Evolutionary conservation across 2,329 filamentous ascomycete genomes (phyloP).

Genomic region (Truncatella angustata): DNA sequence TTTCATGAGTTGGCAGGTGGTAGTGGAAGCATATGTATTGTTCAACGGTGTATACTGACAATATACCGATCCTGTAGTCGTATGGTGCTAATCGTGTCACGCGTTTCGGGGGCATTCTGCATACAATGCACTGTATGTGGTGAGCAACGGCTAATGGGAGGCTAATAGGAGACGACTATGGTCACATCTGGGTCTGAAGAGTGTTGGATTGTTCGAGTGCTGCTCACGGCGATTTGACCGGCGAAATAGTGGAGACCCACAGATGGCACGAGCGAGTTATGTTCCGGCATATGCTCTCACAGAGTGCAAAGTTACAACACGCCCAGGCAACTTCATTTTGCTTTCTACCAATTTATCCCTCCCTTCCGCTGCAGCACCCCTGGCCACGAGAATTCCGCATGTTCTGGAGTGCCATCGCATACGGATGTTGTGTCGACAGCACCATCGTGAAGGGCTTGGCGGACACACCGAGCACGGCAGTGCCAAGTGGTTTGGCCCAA

Average conservation of each 20-base stretch:
- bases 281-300: not conserved
- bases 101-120: constrained; percentile 7
- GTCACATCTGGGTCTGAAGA: constrained; percentile 17
- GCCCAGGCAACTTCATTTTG: not conserved
- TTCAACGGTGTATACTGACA: too few species aligned
- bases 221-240: constrained; percentile 54
- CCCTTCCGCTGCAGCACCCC: not conserved
- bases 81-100: not conserved
- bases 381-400: not conserved
- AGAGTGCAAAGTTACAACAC: not conserved
- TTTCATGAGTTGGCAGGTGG: not conserved
- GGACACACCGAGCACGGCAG: not conserved
- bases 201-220: too few species aligned
- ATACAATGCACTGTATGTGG: not conserved
- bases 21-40: not conserved
- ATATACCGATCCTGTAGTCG: too few species aligned
- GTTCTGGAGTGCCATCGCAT: not conserved
- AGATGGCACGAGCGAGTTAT: constrained; percentile 5
- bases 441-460: not conserved
- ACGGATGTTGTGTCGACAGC: not conserved
- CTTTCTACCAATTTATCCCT: not conserved
- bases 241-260: constrained; percentile 53
- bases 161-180: constrained; percentile 14
- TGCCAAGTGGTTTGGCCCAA: not conserved
- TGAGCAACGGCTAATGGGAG: not conserved